Base-by-base conservation (phyloP, 2,329 filamentous ascomycete species). In the Beauveria asiatica region DNA sequence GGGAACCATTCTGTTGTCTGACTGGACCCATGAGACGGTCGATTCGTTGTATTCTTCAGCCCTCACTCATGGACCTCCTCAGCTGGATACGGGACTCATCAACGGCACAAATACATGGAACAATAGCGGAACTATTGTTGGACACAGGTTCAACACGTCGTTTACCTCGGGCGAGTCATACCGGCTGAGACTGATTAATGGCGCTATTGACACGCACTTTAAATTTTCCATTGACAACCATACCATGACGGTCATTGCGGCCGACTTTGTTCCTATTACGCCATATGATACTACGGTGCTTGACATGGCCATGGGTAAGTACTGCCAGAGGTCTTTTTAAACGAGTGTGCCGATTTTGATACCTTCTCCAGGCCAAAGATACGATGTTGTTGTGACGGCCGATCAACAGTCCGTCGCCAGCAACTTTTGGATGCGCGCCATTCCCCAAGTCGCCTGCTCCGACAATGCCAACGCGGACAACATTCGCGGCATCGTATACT, bases 221-320 rank as follows among this genome's bases (percentile, higher is more conserved):
- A 75, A 76, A 62, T 83, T 83, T 64, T 74, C 73, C 39, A 81
- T 83, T 61, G 81, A 83, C 67, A 77, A 80, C 55, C 84, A 87
- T 68, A 76, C 67, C 0, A 68, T 87, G 64, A 80, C 74, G 0
- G 82, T 87, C 41, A 83, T 87, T 44, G 75, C 78, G 0, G 73
- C 70, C n/a, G 85, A 86, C 62, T 70, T 86, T 4, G 80, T 86
- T 0, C 81, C 83, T 2, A 75, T 87, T 25, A 65, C 74, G 25
- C 83, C 84, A 0, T 87, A 80, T 62, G 70, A 70, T 0, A 78
- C 82, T 0, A 73, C 75, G 0, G 57, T 76, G n/a, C 69, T 85
- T n/a, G 77, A 72, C 25, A 72, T 85, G 11, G 76, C 71, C 27
- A 76, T 82, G 57, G 82, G 72, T 3, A 74, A 76, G 63, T 33